A percentile compares a stretch with the other conserved stretches of the same genome.
These are phyloP conservation scores for Eimeria praecox DNA, from an alignment of 169 alveolate genomes.

Conservation along the genomic window DNA sequence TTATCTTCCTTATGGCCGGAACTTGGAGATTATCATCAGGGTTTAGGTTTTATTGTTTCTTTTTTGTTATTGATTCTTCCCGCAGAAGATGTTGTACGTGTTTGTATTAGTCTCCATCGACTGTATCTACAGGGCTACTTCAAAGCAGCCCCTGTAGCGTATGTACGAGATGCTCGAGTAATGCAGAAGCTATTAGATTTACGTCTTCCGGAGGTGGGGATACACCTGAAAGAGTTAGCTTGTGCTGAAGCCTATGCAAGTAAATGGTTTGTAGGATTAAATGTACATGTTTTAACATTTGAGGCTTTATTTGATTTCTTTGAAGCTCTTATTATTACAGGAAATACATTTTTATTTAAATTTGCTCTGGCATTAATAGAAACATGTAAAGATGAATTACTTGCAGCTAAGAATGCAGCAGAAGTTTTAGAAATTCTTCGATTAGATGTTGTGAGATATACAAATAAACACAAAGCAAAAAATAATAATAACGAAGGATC, in stretches of 20 bases:
- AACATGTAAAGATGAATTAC: conserved; percentile 76
- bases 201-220: conserved; percentile 82
- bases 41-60: conserved; percentile 86
- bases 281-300: conserved; percentile 87
- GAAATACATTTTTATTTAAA: conserved; percentile 82
- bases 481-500: conserved; percentile 78
- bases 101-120: conserved; percentile 83
- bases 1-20: conserved; percentile 76
- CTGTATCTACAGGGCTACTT: conserved; percentile 86
- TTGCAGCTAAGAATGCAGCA: conserved; percentile 84
- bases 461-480: conserved; percentile 60
- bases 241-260: conserved; percentile 87
- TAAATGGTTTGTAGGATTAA: conserved; percentile 87
- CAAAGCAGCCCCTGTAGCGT: conserved; percentile 86
- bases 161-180: conserved; percentile 87
- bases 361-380: conserved; percentile 84
- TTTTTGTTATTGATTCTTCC: conserved; percentile 82
- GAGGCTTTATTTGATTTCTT: conserved; percentile 83
- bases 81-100: conserved; percentile 82
- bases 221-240: conserved; percentile 75
- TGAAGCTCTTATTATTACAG: conserved; percentile 82
- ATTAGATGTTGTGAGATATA: conserved; percentile 83
- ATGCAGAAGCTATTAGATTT: conserved; percentile 79
- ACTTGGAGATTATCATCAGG: conserved; percentile 86
- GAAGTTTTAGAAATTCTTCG: conserved; percentile 84